phyloP scores from a whole-genome alignment of 306 rosid species.

The Crotalaria pallida region DNA sequence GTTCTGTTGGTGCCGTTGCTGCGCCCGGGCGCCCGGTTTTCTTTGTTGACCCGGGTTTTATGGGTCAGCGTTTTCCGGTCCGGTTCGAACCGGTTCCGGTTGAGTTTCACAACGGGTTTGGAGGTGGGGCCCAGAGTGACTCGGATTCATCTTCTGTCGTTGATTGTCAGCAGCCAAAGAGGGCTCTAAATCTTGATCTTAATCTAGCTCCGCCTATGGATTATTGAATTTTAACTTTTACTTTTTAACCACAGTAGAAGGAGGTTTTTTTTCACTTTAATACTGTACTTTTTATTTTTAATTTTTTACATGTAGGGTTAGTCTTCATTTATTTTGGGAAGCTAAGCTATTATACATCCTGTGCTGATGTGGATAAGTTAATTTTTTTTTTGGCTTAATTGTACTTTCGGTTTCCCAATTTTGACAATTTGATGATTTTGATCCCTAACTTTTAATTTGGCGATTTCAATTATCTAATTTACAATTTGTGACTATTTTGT shows the following conservation, averaged over 20 bases:
- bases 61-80: conserved; percentile 32
- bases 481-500: no score
- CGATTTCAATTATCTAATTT: no score
- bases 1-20: not conserved
- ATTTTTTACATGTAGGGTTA: not conserved
- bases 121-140: conserved; percentile 36
- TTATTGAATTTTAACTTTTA: conserved; percentile 10
- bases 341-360: conserved; percentile 18
- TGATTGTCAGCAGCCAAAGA: conserved; percentile 41
- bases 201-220: conserved; percentile 63
- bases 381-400: no score
- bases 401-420: no score
- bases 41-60: conserved; percentile 23
- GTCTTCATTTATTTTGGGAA: conserved; percentile 21
- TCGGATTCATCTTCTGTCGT: conserved; percentile 46
- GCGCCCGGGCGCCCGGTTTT: conserved; percentile 32
- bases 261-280: not conserved
- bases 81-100: conserved; percentile 33
- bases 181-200: conserved; percentile 54
- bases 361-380: conserved; percentile 22
- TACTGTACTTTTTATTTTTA: not conserved
- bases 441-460: no score
- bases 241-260: no score
- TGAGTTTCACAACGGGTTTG: conserved; percentile 11
- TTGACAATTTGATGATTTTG: no score